Conservation (phyloP, 2,329 filamentous ascomycete species). For the Fusarium longipes region DNA sequence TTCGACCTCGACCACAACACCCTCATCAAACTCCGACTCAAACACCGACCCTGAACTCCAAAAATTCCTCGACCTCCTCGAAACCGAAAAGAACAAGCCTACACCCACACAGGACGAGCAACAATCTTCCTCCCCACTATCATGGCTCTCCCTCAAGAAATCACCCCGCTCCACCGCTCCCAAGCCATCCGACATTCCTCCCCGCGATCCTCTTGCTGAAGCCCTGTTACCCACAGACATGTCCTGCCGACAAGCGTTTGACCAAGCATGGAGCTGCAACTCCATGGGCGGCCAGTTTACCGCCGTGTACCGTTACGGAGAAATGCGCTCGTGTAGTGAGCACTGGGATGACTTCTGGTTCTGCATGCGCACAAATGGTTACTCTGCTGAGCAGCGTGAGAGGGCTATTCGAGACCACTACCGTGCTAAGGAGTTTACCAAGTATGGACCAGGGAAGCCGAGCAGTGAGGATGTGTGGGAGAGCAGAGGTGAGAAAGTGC, state of each 20-base stretch:
- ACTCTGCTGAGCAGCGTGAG: constrained; percentile 68
- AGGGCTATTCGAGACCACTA: constrained; percentile 75
- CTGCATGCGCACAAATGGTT: constrained; percentile 86
- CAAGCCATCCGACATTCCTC: constrained; percentile 43
- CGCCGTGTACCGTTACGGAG: constrained; percentile 88
- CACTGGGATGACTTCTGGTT: constrained; percentile 97
- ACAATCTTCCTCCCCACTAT: constrained; percentile 46
- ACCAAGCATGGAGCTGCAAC: constrained; percentile 94
- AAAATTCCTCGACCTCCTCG: constrained; percentile 64
- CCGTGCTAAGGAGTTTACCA: constrained; percentile 71
- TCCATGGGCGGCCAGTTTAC: constrained; percentile 92
- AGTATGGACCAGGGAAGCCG: constrained; percentile 69
- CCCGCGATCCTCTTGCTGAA: constrained; percentile 66
- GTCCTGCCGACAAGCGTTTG: constrained; percentile 91
- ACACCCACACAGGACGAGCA: constrained; percentile 34
- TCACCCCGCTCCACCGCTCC: constrained; percentile 44
- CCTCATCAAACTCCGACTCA: constrained; percentile 36
- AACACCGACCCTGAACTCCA: constrained; percentile 63
- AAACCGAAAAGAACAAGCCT: constrained; percentile 48
- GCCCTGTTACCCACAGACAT: constrained; percentile 82
- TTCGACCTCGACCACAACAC: constrained; percentile 1
- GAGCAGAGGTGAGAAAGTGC: constrained; percentile 71
- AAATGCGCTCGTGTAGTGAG: constrained; percentile 79
- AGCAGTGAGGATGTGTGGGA: constrained; percentile 95
- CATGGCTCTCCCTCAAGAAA: constrained; percentile 52